A percentile compares a stretch with the other conserved stretches of the same genome.
Conservation (phyloP, 2,329 filamentous ascomycete species). For the Plectosphaerella cucumerina region DNA sequence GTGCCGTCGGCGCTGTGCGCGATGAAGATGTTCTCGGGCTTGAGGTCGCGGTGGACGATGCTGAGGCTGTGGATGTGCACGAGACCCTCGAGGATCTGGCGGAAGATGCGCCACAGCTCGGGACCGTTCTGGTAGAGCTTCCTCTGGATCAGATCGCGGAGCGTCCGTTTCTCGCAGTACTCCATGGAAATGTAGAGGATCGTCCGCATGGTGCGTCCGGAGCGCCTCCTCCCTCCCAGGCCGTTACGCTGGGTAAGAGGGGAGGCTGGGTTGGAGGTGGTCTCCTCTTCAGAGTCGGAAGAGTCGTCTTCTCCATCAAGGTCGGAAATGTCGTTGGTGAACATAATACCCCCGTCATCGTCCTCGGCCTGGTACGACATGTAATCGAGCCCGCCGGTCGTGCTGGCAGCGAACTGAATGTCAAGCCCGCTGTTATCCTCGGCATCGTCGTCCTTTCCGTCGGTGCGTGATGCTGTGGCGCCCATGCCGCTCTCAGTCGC, state of each 20-base stretch:
- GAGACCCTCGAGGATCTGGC: constrained; percentile 86
- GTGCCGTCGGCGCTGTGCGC: constrained; percentile 62
- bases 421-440: constrained; percentile 18
- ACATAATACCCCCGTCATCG: constrained; percentile 21
- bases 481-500: constrained; percentile 46
- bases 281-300: constrained; percentile 16
- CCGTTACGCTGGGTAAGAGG: constrained; percentile 2
- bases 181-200: constrained; percentile 98
- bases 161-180: constrained; percentile 89
- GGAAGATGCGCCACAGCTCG: constrained; percentile 85
- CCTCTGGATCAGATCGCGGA: constrained; percentile 80
- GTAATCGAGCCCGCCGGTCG: constrained; percentile 82
- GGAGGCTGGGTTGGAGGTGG: background rate
- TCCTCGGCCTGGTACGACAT: constrained; percentile 68
- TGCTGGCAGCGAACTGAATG: constrained; percentile 59
- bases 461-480: constrained; percentile 35
- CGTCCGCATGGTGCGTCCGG: constrained; percentile 56
- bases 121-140: constrained; percentile 69
- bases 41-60: constrained; percentile 93
- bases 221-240: constrained; percentile 16
- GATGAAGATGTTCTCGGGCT: constrained; percentile 97
- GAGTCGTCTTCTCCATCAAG: constrained; percentile 30
- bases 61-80: constrained; percentile 85
- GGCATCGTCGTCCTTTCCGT: too few species aligned
- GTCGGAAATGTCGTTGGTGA: constrained; percentile 27